A percentile compares a stretch with the other conserved stretches of the same genome.
Conservation (phyloP, 371 early-diverging fungal species). For the Mortierella sp. region DNA sequence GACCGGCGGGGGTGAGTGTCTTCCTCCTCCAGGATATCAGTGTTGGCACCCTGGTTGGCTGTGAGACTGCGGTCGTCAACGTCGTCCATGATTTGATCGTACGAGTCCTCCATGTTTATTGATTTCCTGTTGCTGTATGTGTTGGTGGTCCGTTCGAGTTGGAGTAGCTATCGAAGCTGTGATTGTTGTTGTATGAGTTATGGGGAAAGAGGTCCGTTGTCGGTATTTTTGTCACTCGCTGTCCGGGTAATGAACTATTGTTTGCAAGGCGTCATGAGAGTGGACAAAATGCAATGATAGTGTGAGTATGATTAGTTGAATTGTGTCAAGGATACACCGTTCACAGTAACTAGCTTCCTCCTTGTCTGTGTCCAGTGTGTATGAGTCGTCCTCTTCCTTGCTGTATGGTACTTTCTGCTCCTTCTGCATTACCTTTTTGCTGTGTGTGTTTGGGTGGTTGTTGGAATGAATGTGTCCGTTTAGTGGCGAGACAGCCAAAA, state of each 20-base stretch:
- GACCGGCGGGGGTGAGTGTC: constrained; percentile 40
- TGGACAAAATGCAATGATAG: background rate
- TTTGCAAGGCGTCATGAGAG: background rate
- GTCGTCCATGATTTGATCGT: background rate
- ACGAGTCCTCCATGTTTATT: constrained; percentile 2
- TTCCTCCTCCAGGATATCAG: constrained; percentile 14
- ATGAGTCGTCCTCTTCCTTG: background rate
- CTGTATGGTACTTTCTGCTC: background rate
- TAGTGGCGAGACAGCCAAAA: background rate
- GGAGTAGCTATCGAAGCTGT: background rate
- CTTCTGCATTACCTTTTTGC: background rate
- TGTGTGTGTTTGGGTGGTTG: background rate
- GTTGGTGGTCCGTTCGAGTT: background rate
- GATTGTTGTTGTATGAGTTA: background rate
- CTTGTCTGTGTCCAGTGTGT: background rate
- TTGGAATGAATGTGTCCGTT: background rate
- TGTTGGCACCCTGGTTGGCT: background rate
- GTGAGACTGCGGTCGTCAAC: background rate
- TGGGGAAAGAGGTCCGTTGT: background rate
- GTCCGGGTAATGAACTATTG: background rate
- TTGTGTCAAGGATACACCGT: background rate
- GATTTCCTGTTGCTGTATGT: background rate
- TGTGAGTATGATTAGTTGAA: background rate
- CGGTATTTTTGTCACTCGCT: background rate
- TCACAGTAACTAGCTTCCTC: background rate